A percentile compares a stretch with the other conserved stretches of the same genome.
These are phyloP conservation scores for Theileria sp. DNA, from an alignment of 169 alveolate genomes.

Conservation along the genomic window DNA sequence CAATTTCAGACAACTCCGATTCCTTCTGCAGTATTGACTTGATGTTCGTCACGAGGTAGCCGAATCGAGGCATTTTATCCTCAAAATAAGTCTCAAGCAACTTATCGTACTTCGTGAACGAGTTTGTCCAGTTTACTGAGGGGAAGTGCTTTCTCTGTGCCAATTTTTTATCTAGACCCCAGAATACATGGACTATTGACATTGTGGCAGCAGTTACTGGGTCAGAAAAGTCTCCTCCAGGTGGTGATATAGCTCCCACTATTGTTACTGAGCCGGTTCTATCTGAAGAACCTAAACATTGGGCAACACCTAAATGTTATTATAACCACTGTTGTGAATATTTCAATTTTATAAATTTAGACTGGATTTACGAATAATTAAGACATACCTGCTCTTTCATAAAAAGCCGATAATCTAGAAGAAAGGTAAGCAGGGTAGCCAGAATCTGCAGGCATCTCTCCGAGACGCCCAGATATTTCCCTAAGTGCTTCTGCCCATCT, in stretches of 20 bases:
- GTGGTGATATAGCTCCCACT: constrained; percentile 99
- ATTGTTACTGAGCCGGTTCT: constrained; percentile 97
- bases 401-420: constrained; percentile 96
- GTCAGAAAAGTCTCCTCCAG: constrained; percentile 99
- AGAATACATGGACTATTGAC: constrained; percentile 97
- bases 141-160: constrained; percentile 99
- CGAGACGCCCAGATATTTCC: constrained; percentile 99
- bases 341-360: neutral
- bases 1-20: constrained; percentile 94
- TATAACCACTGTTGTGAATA: neutral
- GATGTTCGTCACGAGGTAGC: constrained; percentile 85
- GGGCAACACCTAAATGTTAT: constrained; percentile 83
- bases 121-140: constrained; percentile 96
- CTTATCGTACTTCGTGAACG: constrained; percentile 95
- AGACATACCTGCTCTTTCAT: constrained; percentile 94
- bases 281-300: constrained; percentile 96
- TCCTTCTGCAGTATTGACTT: constrained; percentile 92
- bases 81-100: constrained; percentile 92
- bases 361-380: neutral
- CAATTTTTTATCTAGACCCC: constrained; percentile 99
- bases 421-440: constrained; percentile 99
- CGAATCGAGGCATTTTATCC: constrained; percentile 90
- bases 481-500: constrained; percentile 99
- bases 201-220: constrained; percentile 98
- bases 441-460: constrained; percentile 99